These are phyloP conservation scores for Dalbergia cultrata DNA, from an alignment of 306 rosid species.

Conservation along the genomic window DNA sequence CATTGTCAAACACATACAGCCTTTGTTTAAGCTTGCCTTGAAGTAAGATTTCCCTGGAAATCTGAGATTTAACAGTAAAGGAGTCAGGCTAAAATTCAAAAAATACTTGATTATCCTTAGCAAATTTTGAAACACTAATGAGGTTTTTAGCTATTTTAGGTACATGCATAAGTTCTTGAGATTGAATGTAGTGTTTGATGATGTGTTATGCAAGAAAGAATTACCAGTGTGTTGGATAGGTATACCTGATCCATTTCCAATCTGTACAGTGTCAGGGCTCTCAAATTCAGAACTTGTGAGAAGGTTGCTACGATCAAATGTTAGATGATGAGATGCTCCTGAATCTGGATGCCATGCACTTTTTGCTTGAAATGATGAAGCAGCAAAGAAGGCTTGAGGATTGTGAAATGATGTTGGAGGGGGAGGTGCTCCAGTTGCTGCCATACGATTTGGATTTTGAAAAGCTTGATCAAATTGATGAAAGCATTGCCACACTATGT, in stretches of 20 bases:
- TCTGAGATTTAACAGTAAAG: background rate
- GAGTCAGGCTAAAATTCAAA: background rate
- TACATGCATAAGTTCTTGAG: background rate
- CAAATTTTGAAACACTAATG: background rate
- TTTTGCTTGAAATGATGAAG: too few relatives aligned
- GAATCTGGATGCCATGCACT: too few relatives aligned
- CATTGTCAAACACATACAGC: background rate
- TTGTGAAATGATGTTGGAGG: too few relatives aligned
- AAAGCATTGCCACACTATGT: too few relatives aligned
- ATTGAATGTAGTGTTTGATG: background rate
- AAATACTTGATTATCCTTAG: background rate
- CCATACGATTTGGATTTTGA: too few relatives aligned
- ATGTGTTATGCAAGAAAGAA: background rate
- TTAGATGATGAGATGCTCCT: too few relatives aligned
- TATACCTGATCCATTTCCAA: background rate
- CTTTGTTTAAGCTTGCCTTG: background rate
- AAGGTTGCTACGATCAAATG: too few relatives aligned
- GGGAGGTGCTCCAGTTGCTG: too few relatives aligned
- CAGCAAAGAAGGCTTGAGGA: too few relatives aligned
- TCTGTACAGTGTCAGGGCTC: too few relatives aligned
- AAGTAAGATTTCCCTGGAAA: background rate
- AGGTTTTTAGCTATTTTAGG: background rate
- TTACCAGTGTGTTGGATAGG: background rate
- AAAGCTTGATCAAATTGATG: too few relatives aligned
- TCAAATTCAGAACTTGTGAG: too few relatives aligned